A percentile compares a stretch with the other conserved stretches of the same genome.
Conservation (phyloP, 1,284 basidiomycete species). For the Cutaneotrichosporon sp. region DNA sequence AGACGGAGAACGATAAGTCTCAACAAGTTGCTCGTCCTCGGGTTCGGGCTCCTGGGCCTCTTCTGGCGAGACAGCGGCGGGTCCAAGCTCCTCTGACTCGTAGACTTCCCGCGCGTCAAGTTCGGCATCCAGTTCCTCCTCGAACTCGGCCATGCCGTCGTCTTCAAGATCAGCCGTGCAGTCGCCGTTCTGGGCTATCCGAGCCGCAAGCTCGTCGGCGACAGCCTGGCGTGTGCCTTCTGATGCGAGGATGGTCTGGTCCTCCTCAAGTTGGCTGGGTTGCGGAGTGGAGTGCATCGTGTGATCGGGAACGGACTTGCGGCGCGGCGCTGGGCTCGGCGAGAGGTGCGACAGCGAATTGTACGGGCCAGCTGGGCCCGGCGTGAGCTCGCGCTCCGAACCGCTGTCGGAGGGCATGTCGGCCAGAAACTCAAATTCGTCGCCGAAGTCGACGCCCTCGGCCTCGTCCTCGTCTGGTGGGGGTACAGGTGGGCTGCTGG, state of each 20-base stretch:
- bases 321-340: neutral
- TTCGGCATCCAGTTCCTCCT: neutral
- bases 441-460: slow-evolving; percentile 4
- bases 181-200: neutral
- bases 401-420: slow-evolving; percentile 2
- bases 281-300: neutral
- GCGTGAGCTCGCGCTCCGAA: slow-evolving; percentile 3
- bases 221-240: neutral
- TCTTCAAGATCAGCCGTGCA: neutral
- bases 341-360: neutral
- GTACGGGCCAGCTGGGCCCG: slow-evolving; percentile 1
- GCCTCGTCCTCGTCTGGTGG: slow-evolving; percentile 3
- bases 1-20: neutral
- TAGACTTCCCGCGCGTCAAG: neutral
- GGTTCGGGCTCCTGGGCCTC: neutral
- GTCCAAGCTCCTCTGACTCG: neutral
- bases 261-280: neutral
- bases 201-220: neutral
- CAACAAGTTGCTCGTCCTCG: neutral
- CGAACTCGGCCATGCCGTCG: neutral
- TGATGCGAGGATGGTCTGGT: neutral
- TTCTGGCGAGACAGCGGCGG: neutral
- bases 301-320: neutral
- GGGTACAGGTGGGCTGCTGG: neutral
- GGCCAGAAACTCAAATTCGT: neutral